Conservation (phyloP, 441 rosid species). For the Corymbia calophylla region DNA sequence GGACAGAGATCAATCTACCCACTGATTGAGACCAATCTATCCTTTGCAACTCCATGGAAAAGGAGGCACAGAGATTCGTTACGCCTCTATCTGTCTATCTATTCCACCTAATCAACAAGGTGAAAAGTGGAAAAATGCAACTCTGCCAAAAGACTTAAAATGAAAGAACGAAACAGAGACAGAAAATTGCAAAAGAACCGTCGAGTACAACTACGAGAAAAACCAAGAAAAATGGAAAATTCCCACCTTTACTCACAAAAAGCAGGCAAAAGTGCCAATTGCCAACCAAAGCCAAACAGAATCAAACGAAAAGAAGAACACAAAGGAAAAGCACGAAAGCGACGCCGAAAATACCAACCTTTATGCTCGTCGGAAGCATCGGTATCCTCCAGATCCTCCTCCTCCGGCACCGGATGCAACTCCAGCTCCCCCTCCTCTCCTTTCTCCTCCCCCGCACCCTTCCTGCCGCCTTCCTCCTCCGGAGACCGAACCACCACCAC, state of each 20-base stretch:
- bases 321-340: background rate
- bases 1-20: background rate
- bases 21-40: background rate
- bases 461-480: background rate
- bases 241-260: background rate
- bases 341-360: background rate
- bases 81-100: background rate
- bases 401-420: slow-evolving; percentile 11
- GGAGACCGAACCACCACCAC: slow-evolving; percentile 12
- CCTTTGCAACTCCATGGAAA: background rate
- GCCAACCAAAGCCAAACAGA: background rate
- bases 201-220: background rate
- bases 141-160: background rate
- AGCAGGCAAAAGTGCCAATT: background rate
- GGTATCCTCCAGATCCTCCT: slow-evolving; percentile 1
- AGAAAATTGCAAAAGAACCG: background rate
- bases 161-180: background rate
- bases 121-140: background rate
- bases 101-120: background rate
- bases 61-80: background rate
- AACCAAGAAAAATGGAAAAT: background rate
- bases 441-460: background rate
- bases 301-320: background rate
- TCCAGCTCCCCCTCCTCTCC: background rate
- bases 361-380: background rate